A percentile compares a stretch with the other conserved stretches of the same genome.
Evolutionary conservation across 108 stramenopile species (phyloP).

Genomic region (Aureococcus anophagefferens): DNA sequence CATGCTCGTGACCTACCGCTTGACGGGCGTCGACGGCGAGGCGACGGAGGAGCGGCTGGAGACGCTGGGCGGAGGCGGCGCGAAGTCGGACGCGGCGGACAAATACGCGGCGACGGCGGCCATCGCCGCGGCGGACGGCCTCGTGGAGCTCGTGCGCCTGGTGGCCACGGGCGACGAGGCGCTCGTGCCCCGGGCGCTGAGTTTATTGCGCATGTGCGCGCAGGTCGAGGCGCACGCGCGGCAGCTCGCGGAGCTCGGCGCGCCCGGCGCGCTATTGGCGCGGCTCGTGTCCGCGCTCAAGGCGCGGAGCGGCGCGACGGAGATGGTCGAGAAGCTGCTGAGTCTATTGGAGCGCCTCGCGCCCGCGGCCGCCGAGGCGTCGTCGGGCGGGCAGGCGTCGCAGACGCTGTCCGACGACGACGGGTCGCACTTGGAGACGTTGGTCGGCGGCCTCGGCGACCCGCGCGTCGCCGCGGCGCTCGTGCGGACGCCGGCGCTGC

Average conservation of each 20-base stretch:
- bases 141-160: neutral
- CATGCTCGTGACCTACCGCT: slow-evolving; percentile 12
- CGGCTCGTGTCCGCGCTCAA: neutral
- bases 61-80: neutral
- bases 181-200: neutral
- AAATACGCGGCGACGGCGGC: neutral
- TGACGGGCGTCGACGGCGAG: slow-evolving; percentile 14
- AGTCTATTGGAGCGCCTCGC: neutral
- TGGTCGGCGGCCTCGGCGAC: neutral
- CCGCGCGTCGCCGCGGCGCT: neutral
- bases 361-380: neutral
- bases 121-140: neutral
- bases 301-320: no score
- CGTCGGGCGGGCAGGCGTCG: neutral
- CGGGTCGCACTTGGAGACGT: neutral
- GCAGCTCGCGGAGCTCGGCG: neutral
- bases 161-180: neutral
- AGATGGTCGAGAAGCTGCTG: neutral
- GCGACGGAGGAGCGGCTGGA: slow-evolving; percentile 12
- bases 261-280: neutral
- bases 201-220: neutral
- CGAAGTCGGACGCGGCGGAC: neutral
- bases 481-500: neutral
- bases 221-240: neutral
- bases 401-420: neutral